Base-by-base conservation (phyloP, 768 basidiomycete genomes). In the Sistotremastrum suecicum region DNA sequence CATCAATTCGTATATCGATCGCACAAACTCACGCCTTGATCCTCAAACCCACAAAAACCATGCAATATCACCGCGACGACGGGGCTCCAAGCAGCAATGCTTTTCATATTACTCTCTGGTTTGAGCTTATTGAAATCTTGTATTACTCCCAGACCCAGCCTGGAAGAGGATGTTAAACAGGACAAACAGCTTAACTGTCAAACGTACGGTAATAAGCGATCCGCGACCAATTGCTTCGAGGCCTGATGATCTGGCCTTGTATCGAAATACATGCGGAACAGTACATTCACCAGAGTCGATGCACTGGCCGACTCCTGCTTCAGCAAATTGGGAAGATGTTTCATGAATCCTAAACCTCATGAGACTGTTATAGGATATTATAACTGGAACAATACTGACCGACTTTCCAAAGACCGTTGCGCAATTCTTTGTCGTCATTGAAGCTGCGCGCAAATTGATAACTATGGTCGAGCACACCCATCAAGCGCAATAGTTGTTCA, bases 251-350 rank as follows among this genome's bases (percentile, higher is more conserved):
- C 91, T 3, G 78, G 68, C n/a, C 92, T 76, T 9, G 78, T 66
- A 62, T 98, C 95, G 47, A 82, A 82, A 60, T 97, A 95, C 92
- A 99, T 95, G 33, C 84, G 74, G 38, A 95, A 65, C 32, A 98
- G 67, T 6, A 97, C 78, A 55, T 91, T 89, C 39, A 98, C 90
- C 35, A 98, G 69, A 0, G 91, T 97, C 2, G 94, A 77, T 42
- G 95, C 95, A 56, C 89, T 92, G 50, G 88, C 95, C 9, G 94
- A 97, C 63, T 99, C 95, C 56, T 99, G 95, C 61, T 98, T 97
- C 45, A 99, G 66, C 37, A 99, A 74, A 64, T 99, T 99, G 0
- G 95, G 95, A 32, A 98, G 66, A 60, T 99, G 95, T 60, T 97
- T 95, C 95, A 99, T 99, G 67, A 99, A 99, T 5, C 95, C 92